A percentile compares a stretch with the other conserved stretches of the same genome.
phyloP scores from a whole-genome alignment of 1,284 basidiomycete species.

The Kwoniella shivajii region DNA sequence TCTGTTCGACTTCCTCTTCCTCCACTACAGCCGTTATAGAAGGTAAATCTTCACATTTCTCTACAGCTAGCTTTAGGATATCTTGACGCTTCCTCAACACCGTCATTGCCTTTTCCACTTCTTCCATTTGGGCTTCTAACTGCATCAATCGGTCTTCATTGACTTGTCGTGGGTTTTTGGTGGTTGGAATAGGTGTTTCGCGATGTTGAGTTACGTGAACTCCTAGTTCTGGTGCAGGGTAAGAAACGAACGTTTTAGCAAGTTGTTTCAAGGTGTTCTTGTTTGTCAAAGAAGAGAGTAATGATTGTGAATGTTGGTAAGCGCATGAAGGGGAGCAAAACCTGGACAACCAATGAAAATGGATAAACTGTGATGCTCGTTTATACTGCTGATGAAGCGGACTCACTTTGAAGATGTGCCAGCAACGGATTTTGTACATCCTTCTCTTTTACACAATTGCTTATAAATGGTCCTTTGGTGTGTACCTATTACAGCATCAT shows the following conservation, averaged over 20 bases:
- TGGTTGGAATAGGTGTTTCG: background rate
- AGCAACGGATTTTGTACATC: conserved; percentile 37
- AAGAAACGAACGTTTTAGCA: conserved; percentile 24
- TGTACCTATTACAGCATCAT: conserved; percentile 27
- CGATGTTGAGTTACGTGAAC: conserved; percentile 25
- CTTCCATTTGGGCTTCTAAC: conserved; percentile 21
- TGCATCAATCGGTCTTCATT: background rate
- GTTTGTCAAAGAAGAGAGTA: conserved; percentile 29
- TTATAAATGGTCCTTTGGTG: conserved; percentile 39
- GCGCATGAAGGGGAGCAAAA: conserved; percentile 48
- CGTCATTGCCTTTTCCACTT: conserved; percentile 18
- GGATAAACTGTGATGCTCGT: background rate
- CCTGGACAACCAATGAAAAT: conserved; percentile 13
- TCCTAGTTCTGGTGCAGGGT: conserved; percentile 31
- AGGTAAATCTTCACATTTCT: conserved; percentile 22
- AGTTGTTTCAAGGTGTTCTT: conserved; percentile 37
- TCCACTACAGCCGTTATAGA: conserved; percentile 2
- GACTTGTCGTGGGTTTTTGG: background rate
- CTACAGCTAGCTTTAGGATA: conserved; percentile 29
- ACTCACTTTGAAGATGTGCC: conserved; percentile 44
- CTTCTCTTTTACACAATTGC: conserved; percentile 41
- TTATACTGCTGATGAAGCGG: background rate
- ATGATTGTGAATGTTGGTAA: conserved; percentile 32
- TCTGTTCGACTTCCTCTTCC: conserved; percentile 18
- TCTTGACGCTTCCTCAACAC: conserved; percentile 33